Evolutionary conservation across 2,329 filamentous ascomycete genomes (phyloP).

Genomic region (Penicillium sp.): DNA sequence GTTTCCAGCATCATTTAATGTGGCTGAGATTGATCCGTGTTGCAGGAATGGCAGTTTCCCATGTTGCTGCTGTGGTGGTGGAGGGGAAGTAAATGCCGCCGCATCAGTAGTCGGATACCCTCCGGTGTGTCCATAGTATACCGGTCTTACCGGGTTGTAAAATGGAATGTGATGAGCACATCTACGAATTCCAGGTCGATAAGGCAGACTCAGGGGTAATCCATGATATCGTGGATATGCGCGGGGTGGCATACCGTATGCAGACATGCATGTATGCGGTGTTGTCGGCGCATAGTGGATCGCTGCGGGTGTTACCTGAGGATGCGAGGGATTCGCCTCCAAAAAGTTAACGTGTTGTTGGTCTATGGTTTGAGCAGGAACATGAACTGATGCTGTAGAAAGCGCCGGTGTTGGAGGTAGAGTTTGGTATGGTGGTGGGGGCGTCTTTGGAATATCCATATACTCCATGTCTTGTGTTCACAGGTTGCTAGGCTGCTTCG

Average conservation of each 20-base stretch:
- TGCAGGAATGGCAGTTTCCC: slow-evolving; percentile 3
- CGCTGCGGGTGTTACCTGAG: neutral
- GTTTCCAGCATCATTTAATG: slow-evolving; percentile 12
- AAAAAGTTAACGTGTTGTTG: neutral
- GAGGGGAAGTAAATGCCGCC: neutral
- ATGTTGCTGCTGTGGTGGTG: neutral
- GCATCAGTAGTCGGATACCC: neutral
- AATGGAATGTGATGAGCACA: neutral
- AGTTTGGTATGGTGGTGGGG: slow-evolving; percentile 12
- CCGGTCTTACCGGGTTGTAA: neutral
- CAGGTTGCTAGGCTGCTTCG: neutral
- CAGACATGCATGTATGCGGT: neutral
- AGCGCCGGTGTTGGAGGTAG: slow-evolving; percentile 9
- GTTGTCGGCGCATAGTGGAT: neutral
- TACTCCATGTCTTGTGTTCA: slow-evolving; percentile 5
- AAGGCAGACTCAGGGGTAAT: neutral
- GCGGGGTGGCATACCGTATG: neutral
- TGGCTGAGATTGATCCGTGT: slow-evolving; percentile 5
- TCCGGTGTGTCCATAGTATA: neutral
- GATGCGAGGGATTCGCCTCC: neutral
- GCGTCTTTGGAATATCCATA: neutral
- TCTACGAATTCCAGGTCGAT: neutral
- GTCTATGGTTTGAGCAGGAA: neutral
- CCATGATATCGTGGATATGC: neutral
- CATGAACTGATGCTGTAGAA: neutral